Conservation (phyloP, 2,329 filamentous ascomycete species). For the Trichophyton mentagrophytes region DNA sequence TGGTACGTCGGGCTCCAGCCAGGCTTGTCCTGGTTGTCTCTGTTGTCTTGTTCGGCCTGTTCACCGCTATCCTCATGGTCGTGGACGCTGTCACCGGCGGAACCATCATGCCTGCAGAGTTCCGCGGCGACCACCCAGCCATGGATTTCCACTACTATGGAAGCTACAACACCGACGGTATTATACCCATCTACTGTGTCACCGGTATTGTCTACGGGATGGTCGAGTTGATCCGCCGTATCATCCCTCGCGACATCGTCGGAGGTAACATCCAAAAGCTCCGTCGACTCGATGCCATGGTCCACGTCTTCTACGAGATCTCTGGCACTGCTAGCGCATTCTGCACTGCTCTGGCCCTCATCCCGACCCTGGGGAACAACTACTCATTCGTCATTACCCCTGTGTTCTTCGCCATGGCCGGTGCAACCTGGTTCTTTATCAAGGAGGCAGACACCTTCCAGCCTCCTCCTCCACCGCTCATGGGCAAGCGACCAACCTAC, state of each 20-base stretch:
- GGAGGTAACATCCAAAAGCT: constrained; percentile 40
- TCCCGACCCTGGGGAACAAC: constrained; percentile 40
- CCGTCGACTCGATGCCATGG: constrained; percentile 35
- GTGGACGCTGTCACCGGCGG: constrained; percentile 39
- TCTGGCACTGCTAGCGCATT: constrained; percentile 38
- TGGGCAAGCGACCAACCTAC: constrained; percentile 22
- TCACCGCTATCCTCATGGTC: constrained; percentile 38
- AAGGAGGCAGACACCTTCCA: constrained; percentile 24
- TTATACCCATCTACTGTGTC: constrained; percentile 38
- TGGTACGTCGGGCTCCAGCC: constrained; percentile 38
- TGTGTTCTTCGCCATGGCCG: constrained; percentile 34
- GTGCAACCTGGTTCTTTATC: constrained; percentile 37
- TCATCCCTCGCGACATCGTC: constrained; percentile 41
- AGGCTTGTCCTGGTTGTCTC: constrained; percentile 35
- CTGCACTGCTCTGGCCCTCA: constrained; percentile 38
- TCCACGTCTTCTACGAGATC: constrained; percentile 39
- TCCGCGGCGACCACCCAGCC: constrained; percentile 20
- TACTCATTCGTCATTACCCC: constrained; percentile 41
- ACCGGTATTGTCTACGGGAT: constrained; percentile 36
- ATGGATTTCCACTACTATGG: constrained; percentile 37
- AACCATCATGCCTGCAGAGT: constrained; percentile 26
- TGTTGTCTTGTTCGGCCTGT: constrained; percentile 35
- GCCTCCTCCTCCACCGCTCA: constrained; percentile 11
- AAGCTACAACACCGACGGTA: constrained; percentile 37
- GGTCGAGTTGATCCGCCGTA: constrained; percentile 40